Conservation (phyloP, 2,329 filamentous ascomycete species). For the Trichothecium roseum region DNA sequence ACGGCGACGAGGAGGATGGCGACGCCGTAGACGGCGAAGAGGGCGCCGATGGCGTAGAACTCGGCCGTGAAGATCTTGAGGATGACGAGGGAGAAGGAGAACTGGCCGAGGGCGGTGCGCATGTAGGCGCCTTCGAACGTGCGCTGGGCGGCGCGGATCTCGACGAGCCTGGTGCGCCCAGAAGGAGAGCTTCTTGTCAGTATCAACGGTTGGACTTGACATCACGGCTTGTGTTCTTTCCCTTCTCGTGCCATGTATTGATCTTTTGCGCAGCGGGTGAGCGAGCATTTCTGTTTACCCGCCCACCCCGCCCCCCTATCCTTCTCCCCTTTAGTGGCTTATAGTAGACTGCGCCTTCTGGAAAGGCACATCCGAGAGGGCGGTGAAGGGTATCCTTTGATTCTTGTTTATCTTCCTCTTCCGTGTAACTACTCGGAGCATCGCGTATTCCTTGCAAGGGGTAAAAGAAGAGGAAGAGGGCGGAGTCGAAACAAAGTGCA, state of each 20-base stretch:
- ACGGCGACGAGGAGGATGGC: slow-evolving; percentile 74
- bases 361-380: too few relatives aligned
- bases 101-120: slow-evolving; percentile 86
- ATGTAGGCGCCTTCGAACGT: slow-evolving; percentile 98
- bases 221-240: too few relatives aligned
- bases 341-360: too few relatives aligned
- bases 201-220: too few relatives aligned
- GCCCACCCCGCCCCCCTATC: too few relatives aligned
- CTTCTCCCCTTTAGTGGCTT: too few relatives aligned
- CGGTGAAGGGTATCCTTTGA: too few relatives aligned
- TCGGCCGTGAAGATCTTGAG: slow-evolving; percentile 88
- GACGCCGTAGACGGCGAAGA: slow-evolving; percentile 86
- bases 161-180: slow-evolving; percentile 53
- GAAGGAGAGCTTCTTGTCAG: slow-evolving; percentile 1
- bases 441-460: too few relatives aligned
- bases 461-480: neutral
- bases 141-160: slow-evolving; percentile 87
- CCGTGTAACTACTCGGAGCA: too few relatives aligned
- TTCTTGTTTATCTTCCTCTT: too few relatives aligned
- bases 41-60: slow-evolving; percentile 93
- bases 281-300: too few relatives aligned
- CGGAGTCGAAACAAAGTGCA: neutral
- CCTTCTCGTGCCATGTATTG: neutral
- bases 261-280: too few relatives aligned
- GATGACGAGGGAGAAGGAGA: slow-evolving; percentile 88